These are phyloP conservation scores for Nemania sp. DNA, from an alignment of 2,329 filamentous ascomycete genomes.

Conservation along the genomic window DNA sequence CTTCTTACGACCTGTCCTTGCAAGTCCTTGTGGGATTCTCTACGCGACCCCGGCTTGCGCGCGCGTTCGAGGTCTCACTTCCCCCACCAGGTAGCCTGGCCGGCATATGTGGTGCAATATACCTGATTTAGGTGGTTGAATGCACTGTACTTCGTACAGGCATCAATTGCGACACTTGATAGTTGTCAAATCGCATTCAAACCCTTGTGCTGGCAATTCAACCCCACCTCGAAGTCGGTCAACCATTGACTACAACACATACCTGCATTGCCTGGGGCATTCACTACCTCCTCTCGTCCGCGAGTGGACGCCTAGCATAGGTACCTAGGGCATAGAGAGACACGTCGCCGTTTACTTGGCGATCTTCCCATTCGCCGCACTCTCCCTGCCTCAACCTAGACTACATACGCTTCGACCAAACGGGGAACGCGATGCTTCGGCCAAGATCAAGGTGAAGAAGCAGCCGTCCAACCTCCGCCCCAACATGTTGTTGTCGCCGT, in stretches of 20 bases:
- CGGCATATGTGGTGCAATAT: too few species aligned
- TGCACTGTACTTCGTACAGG: too few species aligned
- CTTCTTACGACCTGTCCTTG: too few species aligned
- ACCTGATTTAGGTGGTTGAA: too few species aligned
- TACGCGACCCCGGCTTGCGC: too few species aligned
- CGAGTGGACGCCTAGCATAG: conserved; percentile 4
- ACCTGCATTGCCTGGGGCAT: too few species aligned
- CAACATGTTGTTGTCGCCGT: conserved; percentile 28
- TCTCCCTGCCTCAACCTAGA: not conserved
- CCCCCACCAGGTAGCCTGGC: too few species aligned
- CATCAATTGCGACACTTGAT: not conserved
- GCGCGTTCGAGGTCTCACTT: too few species aligned
- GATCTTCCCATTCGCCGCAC: conserved; percentile 11
- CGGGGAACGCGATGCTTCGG: conserved; percentile 34
- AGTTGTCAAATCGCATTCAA: not conserved
- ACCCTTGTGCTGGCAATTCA: conserved; percentile 16
- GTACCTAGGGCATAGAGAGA: too few species aligned
- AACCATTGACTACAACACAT: conserved; percentile 6
- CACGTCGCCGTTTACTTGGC: conserved; percentile 12
- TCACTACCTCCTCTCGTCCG: too few species aligned
- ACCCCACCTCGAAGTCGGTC: conserved; percentile 13
- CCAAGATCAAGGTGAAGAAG: conserved; percentile 30
- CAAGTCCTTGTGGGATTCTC: too few species aligned
- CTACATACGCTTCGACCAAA: conserved; percentile 1
- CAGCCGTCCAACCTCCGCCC: conserved; percentile 33